Evolutionary conservation across 352 stramenopile species (phyloP), one percentile per base, ranked within the genome.

Genomic region (Thalassiosira exigua): DNA sequence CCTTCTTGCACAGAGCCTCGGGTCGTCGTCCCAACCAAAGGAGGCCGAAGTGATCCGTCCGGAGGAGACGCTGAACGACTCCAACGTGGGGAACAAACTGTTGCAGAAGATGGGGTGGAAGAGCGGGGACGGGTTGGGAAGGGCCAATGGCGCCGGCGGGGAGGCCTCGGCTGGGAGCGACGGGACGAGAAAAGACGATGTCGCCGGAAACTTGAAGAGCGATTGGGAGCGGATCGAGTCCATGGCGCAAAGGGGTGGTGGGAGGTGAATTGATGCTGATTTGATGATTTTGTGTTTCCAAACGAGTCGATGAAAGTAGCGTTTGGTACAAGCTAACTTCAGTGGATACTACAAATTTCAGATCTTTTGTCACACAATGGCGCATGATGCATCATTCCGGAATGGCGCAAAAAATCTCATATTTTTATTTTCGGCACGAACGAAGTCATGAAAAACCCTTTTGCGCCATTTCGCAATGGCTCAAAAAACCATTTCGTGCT

Each of bases 101-200:
- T 76, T 93, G n/a, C 77, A 91, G 68, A 93, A 92, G 52, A 54
- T 93, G 26, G 88, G 88, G 11, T 93, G 84, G 83, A 85, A 91
- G 65, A 69, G 57, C 36, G 78, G 78, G 26, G 64, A 71, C 17
- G 32, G 52, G 14, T 50, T 86, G 33, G 78, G 78, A 33, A 61
- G 75, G 14, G 53, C 51, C 50, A 12, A 22, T 41, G 30, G 32
- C 54, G 22, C 1, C 32, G 59, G 76, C n/a, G 36, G 78, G 26
- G 48, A 79, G 54, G 19, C 42, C 9, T 33, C 14, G 33, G 41
- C 74, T 67, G 42, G 57, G 65, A 19, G 22, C 41, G 21, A 32
- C 24, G 19, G 27, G 48, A 19, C 60, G 62, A 9, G 26, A 22
- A 69, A 64, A n/a, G 54, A 32, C 14, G 62, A 58, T 67, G 60